Conservation (phyloP, 176 grass and related monocot species). For the Carex scoparia region DNA sequence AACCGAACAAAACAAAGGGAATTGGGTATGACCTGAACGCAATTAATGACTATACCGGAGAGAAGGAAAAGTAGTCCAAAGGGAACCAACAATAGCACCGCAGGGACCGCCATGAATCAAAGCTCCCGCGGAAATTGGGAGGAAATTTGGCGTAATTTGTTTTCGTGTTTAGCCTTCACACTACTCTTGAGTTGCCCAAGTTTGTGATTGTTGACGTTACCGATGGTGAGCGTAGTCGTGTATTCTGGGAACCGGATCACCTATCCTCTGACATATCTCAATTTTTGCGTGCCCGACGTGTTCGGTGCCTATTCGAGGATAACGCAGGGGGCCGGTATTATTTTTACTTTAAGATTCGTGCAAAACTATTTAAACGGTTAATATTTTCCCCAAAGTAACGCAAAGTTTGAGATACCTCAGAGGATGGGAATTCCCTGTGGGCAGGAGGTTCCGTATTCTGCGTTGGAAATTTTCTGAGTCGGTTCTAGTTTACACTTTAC, state of each 20-base stretch:
- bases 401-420: too few relatives aligned
- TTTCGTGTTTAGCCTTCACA: not conserved
- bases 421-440: too few relatives aligned
- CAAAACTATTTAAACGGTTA: too few relatives aligned
- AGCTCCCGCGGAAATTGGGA: not conserved
- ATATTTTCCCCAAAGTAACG: too few relatives aligned
- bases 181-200: not conserved
- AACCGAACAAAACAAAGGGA: not conserved
- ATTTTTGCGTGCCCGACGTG: too few relatives aligned
- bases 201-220: not conserved
- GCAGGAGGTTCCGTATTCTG: not conserved
- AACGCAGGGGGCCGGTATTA: too few relatives aligned
- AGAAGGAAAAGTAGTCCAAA: slow-evolving; percentile 52
- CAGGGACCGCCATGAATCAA: slow-evolving; percentile 35
- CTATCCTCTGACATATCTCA: too few relatives aligned
- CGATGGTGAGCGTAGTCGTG: not conserved
- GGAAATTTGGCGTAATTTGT: not conserved
- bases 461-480: not conserved
- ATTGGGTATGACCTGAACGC: slow-evolving; percentile 29
- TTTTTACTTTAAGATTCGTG: too few relatives aligned
- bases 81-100: slow-evolving; percentile 37
- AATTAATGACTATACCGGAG: slow-evolving; percentile 37
- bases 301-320: too few relatives aligned
- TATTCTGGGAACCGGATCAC: too few relatives aligned
- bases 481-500: too few relatives aligned